Conservation (phyloP, 139 green algal genomes). For the Picochlorum sp. region DNA sequence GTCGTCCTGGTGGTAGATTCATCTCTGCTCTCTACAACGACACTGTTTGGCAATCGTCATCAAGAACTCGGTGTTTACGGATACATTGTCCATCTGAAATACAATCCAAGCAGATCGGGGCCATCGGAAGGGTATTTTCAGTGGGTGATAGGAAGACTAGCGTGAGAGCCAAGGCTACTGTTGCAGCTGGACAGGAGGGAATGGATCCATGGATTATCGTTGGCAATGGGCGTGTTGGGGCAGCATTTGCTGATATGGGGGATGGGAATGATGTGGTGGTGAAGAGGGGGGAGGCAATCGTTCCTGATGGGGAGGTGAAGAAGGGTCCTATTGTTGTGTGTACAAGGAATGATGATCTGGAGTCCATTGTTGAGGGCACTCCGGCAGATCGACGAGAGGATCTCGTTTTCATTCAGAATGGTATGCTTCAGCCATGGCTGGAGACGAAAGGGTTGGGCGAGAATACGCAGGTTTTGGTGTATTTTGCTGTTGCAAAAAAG, state of each 20-base stretch:
- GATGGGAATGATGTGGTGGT: slow-evolving; percentile 50
- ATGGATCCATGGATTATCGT: slow-evolving; percentile 64
- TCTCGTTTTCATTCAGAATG: slow-evolving; percentile 98
- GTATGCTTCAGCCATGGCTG: slow-evolving; percentile 94
- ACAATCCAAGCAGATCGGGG: too few relatives aligned
- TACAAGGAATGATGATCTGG: slow-evolving; percentile 82
- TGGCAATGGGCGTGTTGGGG: slow-evolving; percentile 70
- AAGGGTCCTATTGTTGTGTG: slow-evolving; percentile 78
- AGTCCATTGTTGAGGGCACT: slow-evolving; percentile 59
- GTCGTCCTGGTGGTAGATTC: too few relatives aligned
- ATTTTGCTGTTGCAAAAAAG: slow-evolving; percentile 95
- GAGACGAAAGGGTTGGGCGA: slow-evolving; percentile 65
- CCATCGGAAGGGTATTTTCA: too few relatives aligned
- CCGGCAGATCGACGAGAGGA: slow-evolving; percentile 63
- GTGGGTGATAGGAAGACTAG: too few relatives aligned
- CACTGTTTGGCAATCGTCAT: too few relatives aligned
- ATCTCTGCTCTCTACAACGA: too few relatives aligned
- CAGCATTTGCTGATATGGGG: slow-evolving; percentile 70
- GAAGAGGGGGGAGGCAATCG: slow-evolving; percentile 42
- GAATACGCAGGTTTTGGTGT: slow-evolving; percentile 93
- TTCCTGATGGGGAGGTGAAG: neutral
- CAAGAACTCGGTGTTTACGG: too few relatives aligned
- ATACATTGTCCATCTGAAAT: too few relatives aligned
- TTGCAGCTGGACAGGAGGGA: neutral
- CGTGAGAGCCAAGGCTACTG: too few relatives aligned